Evolutionary conservation across 495 filamentous ascomycete genomes (phyloP).

Genomic region (Viridothelium virens): DNA sequence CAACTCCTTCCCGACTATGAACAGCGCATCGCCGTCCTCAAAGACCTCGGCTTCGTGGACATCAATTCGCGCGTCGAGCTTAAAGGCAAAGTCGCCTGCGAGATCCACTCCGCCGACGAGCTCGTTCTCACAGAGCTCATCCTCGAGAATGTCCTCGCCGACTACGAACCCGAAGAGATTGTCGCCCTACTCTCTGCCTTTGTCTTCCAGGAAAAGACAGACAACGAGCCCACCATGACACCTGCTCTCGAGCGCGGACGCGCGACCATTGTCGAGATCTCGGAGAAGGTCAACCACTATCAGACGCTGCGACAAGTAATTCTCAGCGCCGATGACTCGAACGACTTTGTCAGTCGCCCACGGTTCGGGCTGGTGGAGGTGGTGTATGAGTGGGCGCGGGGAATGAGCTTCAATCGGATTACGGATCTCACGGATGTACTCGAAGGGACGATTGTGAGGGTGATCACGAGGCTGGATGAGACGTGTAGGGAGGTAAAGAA

Average conservation of each 20-base stretch:
- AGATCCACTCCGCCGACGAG: constrained; percentile 96
- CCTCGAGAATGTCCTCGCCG: constrained; percentile 89
- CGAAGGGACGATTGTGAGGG: constrained; percentile 91
- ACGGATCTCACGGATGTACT: constrained; percentile 94
- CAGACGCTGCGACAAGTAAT: constrained; percentile 88
- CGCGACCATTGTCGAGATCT: constrained; percentile 76
- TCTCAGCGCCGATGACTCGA: constrained; percentile 76
- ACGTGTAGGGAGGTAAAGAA: constrained; percentile 97
- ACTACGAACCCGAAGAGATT: constrained; percentile 94
- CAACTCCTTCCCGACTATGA: constrained; percentile 97
- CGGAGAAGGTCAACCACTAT: constrained; percentile 80
- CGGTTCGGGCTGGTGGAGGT: constrained; percentile 94
- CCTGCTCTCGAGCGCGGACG: constrained; percentile 74
- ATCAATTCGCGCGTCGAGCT: constrained; percentile 73
- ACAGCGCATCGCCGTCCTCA: constrained; percentile 83
- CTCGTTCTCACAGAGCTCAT: constrained; percentile 95
- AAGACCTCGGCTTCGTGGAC: constrained; percentile 86
- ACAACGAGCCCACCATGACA: constrained; percentile 73
- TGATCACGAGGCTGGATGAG: constrained; percentile 88
- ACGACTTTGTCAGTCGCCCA: constrained; percentile 80
- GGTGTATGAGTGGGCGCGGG: constrained; percentile 95
- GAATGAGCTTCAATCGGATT: constrained; percentile 97
- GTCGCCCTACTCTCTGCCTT: constrained; percentile 89
- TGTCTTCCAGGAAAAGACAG: constrained; percentile 98
- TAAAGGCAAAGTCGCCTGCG: constrained; percentile 97